Evolutionary conservation across 78 protist species (phyloP).

Genomic region (Dictyostelium brefeldianum): DNA sequence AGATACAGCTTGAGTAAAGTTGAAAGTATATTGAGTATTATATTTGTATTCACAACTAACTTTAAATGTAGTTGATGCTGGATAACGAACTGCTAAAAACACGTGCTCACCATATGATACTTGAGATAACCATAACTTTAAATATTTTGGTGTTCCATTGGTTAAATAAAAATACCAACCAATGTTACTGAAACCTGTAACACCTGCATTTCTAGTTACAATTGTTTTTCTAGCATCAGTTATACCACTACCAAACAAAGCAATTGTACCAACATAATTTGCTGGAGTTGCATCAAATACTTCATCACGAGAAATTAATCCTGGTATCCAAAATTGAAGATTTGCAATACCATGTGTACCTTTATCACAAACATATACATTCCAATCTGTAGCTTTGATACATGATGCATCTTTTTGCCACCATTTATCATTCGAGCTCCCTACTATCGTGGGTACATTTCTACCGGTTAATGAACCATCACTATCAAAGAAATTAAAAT

Average conservation of each 20-base stretch:
- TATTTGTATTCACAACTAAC: neutral
- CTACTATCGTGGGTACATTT: conserved; percentile 13
- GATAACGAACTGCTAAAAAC: conserved; percentile 21
- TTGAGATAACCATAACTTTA: neutral
- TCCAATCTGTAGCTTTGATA: conserved; percentile 3
- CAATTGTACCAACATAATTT: conserved; percentile 13
- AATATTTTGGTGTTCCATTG: conserved; percentile 16
- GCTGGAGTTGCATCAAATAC: neutral
- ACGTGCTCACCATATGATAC: conserved; percentile 23
- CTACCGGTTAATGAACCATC: conserved; percentile 33
- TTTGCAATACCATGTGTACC: conserved; percentile 7
- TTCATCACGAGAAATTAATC: neutral
- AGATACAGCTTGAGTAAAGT: neutral
- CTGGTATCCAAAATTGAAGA: conserved; percentile 9
- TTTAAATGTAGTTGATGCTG: conserved; percentile 8
- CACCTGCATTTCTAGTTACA: conserved; percentile 46
- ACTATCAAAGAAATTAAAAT: conserved; percentile 56
- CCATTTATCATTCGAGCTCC: conserved; percentile 48
- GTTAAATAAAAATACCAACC: conserved; percentile 44
- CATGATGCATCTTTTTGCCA: conserved; percentile 61
- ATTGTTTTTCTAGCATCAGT: conserved; percentile 11
- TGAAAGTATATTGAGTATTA: neutral
- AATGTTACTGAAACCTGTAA: conserved; percentile 52
- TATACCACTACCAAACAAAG: conserved; percentile 33
- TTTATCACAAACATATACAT: conserved; percentile 25